A percentile compares a stretch with the other conserved stretches of the same genome.
These are phyloP conservation scores for Exophiala sp. DNA, from an alignment of 2,329 filamentous ascomycete genomes.

Conservation along the genomic window DNA sequence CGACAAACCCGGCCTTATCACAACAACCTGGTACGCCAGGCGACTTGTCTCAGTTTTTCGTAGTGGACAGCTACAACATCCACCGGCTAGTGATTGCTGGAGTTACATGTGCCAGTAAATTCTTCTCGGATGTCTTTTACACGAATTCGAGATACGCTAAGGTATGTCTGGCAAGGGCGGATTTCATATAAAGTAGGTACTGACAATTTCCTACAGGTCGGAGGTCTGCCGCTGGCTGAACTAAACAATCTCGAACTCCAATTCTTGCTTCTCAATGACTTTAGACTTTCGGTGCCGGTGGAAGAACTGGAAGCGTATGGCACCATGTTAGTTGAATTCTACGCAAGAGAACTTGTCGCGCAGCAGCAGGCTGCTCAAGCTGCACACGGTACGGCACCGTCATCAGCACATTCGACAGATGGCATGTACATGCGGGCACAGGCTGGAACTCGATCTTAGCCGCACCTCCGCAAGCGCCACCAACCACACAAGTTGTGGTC, in stretches of 20 bases:
- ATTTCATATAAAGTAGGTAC: slow-evolving; percentile 1
- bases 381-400: neutral
- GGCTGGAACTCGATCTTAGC: neutral
- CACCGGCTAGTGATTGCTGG: slow-evolving; percentile 94
- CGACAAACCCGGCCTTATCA: neutral
- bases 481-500: too few species aligned
- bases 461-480: neutral
- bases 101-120: slow-evolving; percentile 97
- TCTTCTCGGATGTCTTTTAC: slow-evolving; percentile 98
- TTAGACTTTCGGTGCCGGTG: slow-evolving; percentile 84
- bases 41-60: slow-evolving; percentile 66
- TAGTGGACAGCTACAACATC: slow-evolving; percentile 98
- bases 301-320: slow-evolving; percentile 96
- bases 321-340: slow-evolving; percentile 98
- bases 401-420: slow-evolving; percentile 15
- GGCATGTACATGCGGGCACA: slow-evolving; percentile 26
- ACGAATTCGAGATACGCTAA: slow-evolving; percentile 99
- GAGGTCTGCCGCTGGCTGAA: slow-evolving; percentile 84
- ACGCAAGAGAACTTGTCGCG: slow-evolving; percentile 80
- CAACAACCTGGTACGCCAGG: slow-evolving; percentile 3
- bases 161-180: slow-evolving; percentile 53
- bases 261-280: slow-evolving; percentile 93
- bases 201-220: slow-evolving; percentile 62
- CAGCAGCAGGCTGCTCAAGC: slow-evolving; percentile 47
- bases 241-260: slow-evolving; percentile 95